Conservation (phyloP, 768 basidiomycete genomes). For the Gymnopilus dilepis region DNA sequence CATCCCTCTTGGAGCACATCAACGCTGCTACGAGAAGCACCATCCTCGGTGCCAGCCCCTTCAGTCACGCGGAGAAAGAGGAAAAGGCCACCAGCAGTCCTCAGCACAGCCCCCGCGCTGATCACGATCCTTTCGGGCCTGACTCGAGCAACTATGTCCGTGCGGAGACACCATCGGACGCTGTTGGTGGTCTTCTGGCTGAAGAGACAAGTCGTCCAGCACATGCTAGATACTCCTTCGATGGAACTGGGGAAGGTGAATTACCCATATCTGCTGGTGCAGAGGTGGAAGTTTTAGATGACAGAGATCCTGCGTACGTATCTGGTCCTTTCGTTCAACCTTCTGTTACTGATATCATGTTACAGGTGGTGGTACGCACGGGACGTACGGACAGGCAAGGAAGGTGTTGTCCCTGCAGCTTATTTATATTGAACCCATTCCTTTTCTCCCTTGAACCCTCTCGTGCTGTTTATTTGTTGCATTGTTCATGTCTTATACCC, state of each 20-base stretch:
- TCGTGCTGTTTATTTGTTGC: constrained; percentile 41
- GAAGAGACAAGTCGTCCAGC: constrained; percentile 78
- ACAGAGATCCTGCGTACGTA: constrained; percentile 79
- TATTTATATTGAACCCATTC: constrained; percentile 76
- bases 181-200: constrained; percentile 61
- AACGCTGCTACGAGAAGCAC: constrained; percentile 88
- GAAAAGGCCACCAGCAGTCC: constrained; percentile 44
- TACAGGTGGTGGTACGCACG: constrained; percentile 94
- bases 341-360: constrained; percentile 23
- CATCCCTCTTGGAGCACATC: constrained; percentile 88
- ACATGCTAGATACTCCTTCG: constrained; percentile 84
- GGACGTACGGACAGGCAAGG: constrained; percentile 76
- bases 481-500: constrained; percentile 33
- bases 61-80: constrained; percentile 57
- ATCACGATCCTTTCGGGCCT: constrained; percentile 68
- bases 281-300: constrained; percentile 79
- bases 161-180: constrained; percentile 82
- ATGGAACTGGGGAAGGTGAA: constrained; percentile 80
- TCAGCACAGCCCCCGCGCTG: constrained; percentile 32
- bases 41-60: constrained; percentile 64
- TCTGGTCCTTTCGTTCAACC: background rate
- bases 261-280: constrained; percentile 69
- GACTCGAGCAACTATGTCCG: constrained; percentile 81
- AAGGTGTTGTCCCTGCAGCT: constrained; percentile 91
- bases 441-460: constrained; percentile 42